Evolutionary conservation across 106 monocot species (phyloP), one percentile per base, ranked within the genome.

Genomic region (Allium fistulosum): DNA sequence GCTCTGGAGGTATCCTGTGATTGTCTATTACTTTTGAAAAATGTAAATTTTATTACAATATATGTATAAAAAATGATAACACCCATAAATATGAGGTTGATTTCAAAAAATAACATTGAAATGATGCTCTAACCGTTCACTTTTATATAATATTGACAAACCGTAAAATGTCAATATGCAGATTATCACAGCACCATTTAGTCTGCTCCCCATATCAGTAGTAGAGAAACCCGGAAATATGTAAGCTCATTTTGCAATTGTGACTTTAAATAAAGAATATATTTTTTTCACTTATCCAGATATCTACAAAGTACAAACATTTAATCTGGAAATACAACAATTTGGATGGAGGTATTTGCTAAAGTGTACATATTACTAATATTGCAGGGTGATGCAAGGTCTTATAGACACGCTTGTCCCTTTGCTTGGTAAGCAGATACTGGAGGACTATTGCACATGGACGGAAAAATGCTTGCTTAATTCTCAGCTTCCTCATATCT

Each of bases 181-280:
- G 92, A 73, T 92, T 1, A 81, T 73, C 60, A 88, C 87, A 46
- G 67, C 58, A 70, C 94, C 90, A 64, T 94, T 94, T 61, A 90
- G 69, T 51, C 61, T 90, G 65, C 94, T 94, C 75, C 94, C 94
- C 1, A 10, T 88, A 71, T 85, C 90, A 49, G 90, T 85, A 17
- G 81, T 94, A 26, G 90, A 94, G 76, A 81, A 75, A 66, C 94
- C 94, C 46, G 94, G 94, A 51, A 94, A 88, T 73, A 48, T 90
- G 90, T 94, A 79, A 84, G 88, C 65, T 9, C 51, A 10, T 26
- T 37, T 11, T 58, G 11, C 7, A 10, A 8, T 15, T 64, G 16
- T n/a, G 9, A 48, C 17, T 49, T 64, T 22, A 9, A 26, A 15
- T 4, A 13, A 11, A 62, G 22, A 12, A 62, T 59, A 9, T 59